Conservation (phyloP, 2,329 filamentous ascomycete species). For the Zalaria obscura region DNA sequence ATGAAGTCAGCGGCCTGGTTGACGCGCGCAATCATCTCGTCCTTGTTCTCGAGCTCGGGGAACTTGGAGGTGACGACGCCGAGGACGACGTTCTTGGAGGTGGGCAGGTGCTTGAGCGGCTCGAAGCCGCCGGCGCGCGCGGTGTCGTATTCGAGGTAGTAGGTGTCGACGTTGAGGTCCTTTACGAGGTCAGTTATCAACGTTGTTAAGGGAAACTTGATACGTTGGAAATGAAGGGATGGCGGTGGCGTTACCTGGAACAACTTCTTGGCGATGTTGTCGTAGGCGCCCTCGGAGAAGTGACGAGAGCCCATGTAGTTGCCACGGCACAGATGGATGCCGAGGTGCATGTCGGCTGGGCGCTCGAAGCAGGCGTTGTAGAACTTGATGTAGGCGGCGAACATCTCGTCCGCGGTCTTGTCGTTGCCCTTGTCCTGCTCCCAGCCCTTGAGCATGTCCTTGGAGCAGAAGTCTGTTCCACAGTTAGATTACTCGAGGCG, state of each 20-base stretch:
- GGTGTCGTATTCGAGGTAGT: conserved; percentile 27
- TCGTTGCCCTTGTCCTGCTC: conserved; percentile 49
- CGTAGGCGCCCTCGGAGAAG: conserved; percentile 24
- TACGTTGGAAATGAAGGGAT: background rate
- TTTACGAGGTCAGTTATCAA: conserved; percentile 13
- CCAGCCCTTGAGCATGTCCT: conserved; percentile 54
- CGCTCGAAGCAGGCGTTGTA: conserved; percentile 57
- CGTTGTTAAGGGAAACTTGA: too few relatives aligned
- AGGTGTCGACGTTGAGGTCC: conserved; percentile 18
- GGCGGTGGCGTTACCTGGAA: conserved; percentile 23
- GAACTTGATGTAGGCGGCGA: conserved; percentile 58
- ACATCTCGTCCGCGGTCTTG: conserved; percentile 49
- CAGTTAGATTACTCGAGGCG: background rate
- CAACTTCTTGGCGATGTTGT: conserved; percentile 14
- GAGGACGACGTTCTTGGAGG: conserved; percentile 26
- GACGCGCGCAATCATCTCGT: conserved; percentile 25
- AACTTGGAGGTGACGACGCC: conserved; percentile 30
- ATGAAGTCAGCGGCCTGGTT: conserved; percentile 44
- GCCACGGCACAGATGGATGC: conserved; percentile 54
- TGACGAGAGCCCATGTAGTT: conserved; percentile 27
- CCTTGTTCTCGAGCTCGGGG: conserved; percentile 24
- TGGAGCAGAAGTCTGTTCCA: conserved; percentile 53
- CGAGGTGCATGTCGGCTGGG: conserved; percentile 55
- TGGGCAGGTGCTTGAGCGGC: conserved; percentile 23
- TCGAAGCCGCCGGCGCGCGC: conserved; percentile 27